Base-by-base conservation (phyloP, 176 grass and related monocot species). In the Oryza glaberrima region DNA sequence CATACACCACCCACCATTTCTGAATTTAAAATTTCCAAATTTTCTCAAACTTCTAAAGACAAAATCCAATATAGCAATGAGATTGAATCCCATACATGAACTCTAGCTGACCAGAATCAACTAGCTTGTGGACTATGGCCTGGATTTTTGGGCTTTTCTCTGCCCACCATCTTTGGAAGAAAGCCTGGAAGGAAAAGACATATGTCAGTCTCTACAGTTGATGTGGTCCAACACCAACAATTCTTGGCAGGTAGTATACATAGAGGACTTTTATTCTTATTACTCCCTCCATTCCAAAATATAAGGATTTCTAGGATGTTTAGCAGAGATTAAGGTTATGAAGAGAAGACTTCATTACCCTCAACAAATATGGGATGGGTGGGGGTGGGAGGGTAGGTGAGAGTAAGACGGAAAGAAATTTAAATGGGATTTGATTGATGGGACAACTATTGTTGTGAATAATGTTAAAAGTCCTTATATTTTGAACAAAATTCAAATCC, bases 1-100 rank as follows among this genome's bases (percentile, higher is more conserved):
- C 92, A 98, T 98, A 83, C 92, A 98, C 95, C 92, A 94, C 9
- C 95, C 95, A 63, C 95, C 95, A 86, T 98, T 98, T 93, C 95
- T 98, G 79, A 43, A 90, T 13, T 45, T 85, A 75, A 26, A 81
- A 20, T 81, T 65, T 65, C 30, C 22, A 83, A 65, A 6, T 15
- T 71, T 80, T 80, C 35, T 75, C 8, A 51, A 87, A 80, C 69
- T 32, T 49, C 16, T 47, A 71, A 36, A 54, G 30, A 67, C 22
- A 83, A 72, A 67, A 79, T 72, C 67, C 28, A 75, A 78, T 19
- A 38, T 20, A 56, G 69, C 49, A 69, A 73, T 20, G 16, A 73
- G 73, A 73, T 68, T 45, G 28, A 65, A 75, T 68, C 90, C 23
- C 75, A 67, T 90, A 97, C 92, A 97, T 93, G 84, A 97, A 97